These are phyloP conservation scores for Berkeleyomyces rouxiae DNA, from an alignment of 2,329 filamentous ascomycete species.

Conservation along the genomic window DNA sequence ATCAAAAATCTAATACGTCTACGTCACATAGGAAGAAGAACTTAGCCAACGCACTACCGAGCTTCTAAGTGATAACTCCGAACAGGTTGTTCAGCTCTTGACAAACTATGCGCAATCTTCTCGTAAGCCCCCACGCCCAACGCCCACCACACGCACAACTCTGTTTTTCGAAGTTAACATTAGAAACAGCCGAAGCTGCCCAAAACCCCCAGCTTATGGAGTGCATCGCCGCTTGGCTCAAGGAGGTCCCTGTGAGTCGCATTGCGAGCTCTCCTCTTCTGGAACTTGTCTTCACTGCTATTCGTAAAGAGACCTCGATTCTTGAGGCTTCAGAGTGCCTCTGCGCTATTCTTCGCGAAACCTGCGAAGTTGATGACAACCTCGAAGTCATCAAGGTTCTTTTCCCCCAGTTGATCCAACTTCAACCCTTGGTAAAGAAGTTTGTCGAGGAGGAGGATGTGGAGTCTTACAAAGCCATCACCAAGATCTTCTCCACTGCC, in stretches of 20 bases:
- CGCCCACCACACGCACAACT: not conserved
- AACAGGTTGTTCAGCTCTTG: conserved; percentile 71
- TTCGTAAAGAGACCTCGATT: conserved; percentile 61
- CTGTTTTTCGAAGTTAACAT: not conserved
- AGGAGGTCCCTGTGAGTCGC: conserved; percentile 71
- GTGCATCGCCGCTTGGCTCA: conserved; percentile 91
- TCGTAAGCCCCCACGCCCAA: conserved; percentile 35
- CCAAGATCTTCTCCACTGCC: conserved; percentile 79
- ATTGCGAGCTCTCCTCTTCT: conserved; percentile 77
- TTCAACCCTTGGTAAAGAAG: conserved; percentile 60
- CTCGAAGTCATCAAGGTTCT: conserved; percentile 65
- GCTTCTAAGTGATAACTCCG: conserved; percentile 76
- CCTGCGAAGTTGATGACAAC: conserved; percentile 82
- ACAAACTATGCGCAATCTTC: conserved; percentile 87
- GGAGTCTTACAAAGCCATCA: conserved; percentile 75
- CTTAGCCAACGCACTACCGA: conserved; percentile 71
- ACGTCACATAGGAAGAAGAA: conserved; percentile 73
- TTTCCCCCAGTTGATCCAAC: conserved; percentile 61
- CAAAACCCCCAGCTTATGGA: conserved; percentile 83
- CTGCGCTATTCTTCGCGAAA: conserved; percentile 82
- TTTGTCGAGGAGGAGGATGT: conserved; percentile 65
- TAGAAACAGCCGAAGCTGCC: conserved; percentile 48
- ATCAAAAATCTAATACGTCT: conserved; percentile 27
- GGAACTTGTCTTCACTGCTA: conserved; percentile 59
- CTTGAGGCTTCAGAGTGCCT: conserved; percentile 84